phyloP scores from a whole-genome alignment of 768 basidiomycete species.

The Pleurotus djamor region DNA sequence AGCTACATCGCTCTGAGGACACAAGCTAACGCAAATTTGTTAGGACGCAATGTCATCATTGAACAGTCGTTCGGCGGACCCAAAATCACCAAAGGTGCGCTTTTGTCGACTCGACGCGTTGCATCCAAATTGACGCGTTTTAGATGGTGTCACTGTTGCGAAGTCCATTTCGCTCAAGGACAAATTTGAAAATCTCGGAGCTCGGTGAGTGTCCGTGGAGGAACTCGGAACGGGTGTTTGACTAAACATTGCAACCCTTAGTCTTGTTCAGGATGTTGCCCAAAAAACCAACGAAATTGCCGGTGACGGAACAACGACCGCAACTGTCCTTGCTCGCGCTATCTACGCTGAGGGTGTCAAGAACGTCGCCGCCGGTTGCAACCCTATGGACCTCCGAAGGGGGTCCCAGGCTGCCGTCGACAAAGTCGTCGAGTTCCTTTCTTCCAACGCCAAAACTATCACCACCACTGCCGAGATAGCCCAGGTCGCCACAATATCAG shows the following conservation, averaged over 20 bases:
- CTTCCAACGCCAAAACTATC: constrained; percentile 87
- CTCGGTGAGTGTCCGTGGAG: constrained; percentile 63
- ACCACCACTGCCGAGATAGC: constrained; percentile 98
- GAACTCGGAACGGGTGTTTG: constrained; percentile 6
- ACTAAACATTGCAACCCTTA: constrained; percentile 20
- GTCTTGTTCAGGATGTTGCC: constrained; percentile 94
- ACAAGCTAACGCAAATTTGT: constrained; percentile 11
- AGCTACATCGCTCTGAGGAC: background rate
- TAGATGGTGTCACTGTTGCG: constrained; percentile 97
- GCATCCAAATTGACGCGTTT: constrained; percentile 7
- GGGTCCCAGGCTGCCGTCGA: constrained; percentile 97
- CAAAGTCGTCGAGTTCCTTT: constrained; percentile 88
- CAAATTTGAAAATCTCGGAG: constrained; percentile 99
- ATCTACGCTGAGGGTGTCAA: constrained; percentile 99
- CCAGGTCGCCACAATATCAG: constrained; percentile 96
- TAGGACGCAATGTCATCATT: constrained; percentile 97
- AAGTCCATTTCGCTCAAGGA: constrained; percentile 93
- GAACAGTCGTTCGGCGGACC: constrained; percentile 89
- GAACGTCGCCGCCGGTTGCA: constrained; percentile 98
- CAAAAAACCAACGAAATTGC: constrained; percentile 96
- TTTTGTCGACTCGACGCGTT: background rate
- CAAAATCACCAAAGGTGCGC: constrained; percentile 93
- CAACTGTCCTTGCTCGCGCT: constrained; percentile 94
- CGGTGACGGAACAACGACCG: constrained; percentile 97
- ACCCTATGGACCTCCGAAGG: constrained; percentile 99